These are phyloP conservation scores for Aegilops speltoides DNA, from an alignment of 176 grass and related monocot species.

Conservation along the genomic window DNA sequence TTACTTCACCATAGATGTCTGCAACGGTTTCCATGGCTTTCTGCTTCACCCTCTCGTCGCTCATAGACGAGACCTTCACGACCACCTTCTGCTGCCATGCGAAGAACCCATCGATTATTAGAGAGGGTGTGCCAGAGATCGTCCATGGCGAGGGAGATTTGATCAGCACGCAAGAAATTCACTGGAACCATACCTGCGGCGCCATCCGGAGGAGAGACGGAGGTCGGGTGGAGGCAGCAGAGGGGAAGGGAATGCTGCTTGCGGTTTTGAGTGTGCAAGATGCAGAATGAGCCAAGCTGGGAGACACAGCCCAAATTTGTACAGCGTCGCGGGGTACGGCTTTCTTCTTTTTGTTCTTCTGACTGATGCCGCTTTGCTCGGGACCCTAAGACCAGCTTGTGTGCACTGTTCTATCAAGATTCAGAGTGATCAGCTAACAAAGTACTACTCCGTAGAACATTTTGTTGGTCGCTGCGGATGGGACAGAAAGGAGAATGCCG, in stretches of 20 bases:
- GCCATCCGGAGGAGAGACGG: constrained; percentile 22
- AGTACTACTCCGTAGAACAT: neutral
- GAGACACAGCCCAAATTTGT: neutral
- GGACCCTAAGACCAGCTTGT: neutral
- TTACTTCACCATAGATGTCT: constrained; percentile 62
- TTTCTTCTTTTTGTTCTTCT: neutral
- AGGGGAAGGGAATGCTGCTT: neutral
- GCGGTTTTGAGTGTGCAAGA: neutral
- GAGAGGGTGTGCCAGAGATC: neutral
- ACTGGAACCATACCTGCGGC: constrained; percentile 32
- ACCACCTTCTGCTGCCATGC: constrained; percentile 65
- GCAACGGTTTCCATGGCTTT: constrained; percentile 84
- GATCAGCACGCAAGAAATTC: neutral
- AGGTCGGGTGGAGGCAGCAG: neutral
- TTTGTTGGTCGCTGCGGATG: neutral
- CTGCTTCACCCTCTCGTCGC: constrained; percentile 75
- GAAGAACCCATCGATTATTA: neutral
- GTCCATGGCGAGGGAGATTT: neutral
- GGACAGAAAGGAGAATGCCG: neutral
- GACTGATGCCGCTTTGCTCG: neutral
- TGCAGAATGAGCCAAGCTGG: neutral
- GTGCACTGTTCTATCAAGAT: neutral
- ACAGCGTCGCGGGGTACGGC: neutral
- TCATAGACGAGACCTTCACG: constrained; percentile 72
- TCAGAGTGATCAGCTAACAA: neutral